Evolutionary conservation across 805 yeast genomes (phyloP).

Genomic region (Metschnikowia kunwiensis): DNA sequence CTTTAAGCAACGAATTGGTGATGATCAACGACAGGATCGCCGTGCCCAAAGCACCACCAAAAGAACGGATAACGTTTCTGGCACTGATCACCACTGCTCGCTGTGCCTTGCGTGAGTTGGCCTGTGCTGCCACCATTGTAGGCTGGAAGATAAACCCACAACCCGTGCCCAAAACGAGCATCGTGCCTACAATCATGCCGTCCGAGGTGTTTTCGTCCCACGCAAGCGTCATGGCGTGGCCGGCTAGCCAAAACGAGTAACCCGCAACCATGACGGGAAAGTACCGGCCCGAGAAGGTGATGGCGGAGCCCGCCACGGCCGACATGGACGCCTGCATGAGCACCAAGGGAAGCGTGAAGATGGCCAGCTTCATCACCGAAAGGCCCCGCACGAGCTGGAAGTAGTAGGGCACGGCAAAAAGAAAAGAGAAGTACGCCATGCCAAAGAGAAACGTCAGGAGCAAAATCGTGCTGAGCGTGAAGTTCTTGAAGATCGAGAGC

Average conservation of each 20-base stretch:
- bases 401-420: slow-evolving; percentile 49
- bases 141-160: slow-evolving; percentile 54
- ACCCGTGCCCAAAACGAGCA: slow-evolving; percentile 40
- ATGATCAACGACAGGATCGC: slow-evolving; percentile 44
- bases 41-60: slow-evolving; percentile 62
- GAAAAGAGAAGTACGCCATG: slow-evolving; percentile 43
- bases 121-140: slow-evolving; percentile 53
- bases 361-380: slow-evolving; percentile 39
- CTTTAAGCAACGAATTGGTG: slow-evolving; percentile 31
- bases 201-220: slow-evolving; percentile 29
- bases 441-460: slow-evolving; percentile 46
- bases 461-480: slow-evolving; percentile 31
- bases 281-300: slow-evolving; percentile 43
- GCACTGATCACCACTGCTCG: slow-evolving; percentile 58
- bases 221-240: slow-evolving; percentile 37
- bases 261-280: slow-evolving; percentile 42
- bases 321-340: slow-evolving; percentile 42
- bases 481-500: slow-evolving; percentile 37
- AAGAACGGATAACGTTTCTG: slow-evolving; percentile 53
- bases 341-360: slow-evolving; percentile 39
- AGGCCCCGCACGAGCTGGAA: slow-evolving; percentile 44
- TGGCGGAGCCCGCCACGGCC: slow-evolving; percentile 43
- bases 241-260: slow-evolving; percentile 39
- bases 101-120: slow-evolving; percentile 48
- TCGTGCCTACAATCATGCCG: slow-evolving; percentile 35